Base-by-base conservation (phyloP, 441 rosid genomes). In the Pelargonium citronellum region DNA sequence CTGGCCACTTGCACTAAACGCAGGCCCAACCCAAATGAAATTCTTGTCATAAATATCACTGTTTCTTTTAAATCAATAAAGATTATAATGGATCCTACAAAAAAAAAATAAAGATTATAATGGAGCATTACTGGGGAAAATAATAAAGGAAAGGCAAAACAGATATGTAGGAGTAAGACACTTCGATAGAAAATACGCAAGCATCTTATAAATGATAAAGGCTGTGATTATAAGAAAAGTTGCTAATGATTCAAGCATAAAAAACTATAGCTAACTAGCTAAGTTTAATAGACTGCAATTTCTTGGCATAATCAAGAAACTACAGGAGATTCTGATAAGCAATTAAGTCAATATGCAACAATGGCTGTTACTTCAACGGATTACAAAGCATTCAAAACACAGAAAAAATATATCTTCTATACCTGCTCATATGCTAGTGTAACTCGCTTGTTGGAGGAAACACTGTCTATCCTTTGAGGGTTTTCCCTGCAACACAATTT, bases 401-500 rank as follows among this genome's bases (percentile, higher is more conserved):
- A 1, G 55, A 39, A 63, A 10, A 19, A 66, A 61, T 1, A 61
- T 44, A 7, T 41, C 68, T 67, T 22, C 13, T 30, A 44, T 85
- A 95, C 99, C 97, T 95, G 99, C 81, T 95, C 96, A 67, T 95
- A 90, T 67, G 91, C 85, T 81, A 89, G 88, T 80, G 86, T 83
- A 75, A 90, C 87, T 67, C 96, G 85, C 86, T 95, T 95, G 76
- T 87, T 89, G 78, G 96, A 85, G 67, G 84, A 83, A 34, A 79
- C 77, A 64, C 82, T 72, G 73, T 95, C 99, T 82, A 95, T 88
- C 80, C 99, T 87, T 84, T 95, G 99, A 69, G 97, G 97, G 77
- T 95, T 95, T 79, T 88, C 90, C 80, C 97, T 95, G 84, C 71
- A 85, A 84, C 51, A 73, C 30, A 76, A 43, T 71, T 24, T 68